Evolutionary conservation across 176 grass and related monocot genomes (phyloP).

Genomic region (Triticum aestivum): DNA sequence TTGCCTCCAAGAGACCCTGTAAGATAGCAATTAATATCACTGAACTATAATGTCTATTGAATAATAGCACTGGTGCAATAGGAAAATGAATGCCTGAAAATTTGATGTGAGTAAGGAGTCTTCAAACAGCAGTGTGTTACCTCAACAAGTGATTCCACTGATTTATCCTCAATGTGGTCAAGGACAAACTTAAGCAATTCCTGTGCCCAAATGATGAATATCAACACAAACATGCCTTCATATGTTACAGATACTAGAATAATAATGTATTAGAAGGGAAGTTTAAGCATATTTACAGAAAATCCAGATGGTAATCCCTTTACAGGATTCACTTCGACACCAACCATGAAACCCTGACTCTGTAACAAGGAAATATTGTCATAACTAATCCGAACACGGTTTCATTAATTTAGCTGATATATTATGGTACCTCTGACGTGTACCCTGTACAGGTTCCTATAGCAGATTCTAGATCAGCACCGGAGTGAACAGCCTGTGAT

Average conservation of each 20-base stretch:
- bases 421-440: constrained; percentile 63
- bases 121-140: constrained; percentile 32
- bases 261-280: constrained; percentile 9
- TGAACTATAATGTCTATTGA: background rate
- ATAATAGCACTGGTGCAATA: background rate
- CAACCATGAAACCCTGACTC: constrained; percentile 98
- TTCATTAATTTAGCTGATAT: constrained; percentile 3
- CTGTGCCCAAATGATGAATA: constrained; percentile 36
- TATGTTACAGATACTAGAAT: background rate
- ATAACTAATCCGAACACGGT: background rate
- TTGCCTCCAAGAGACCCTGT: constrained; percentile 83
- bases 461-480: constrained; percentile 93
- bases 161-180: constrained; percentile 82
- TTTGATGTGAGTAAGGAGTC: background rate
- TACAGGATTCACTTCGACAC: constrained; percentile 83
- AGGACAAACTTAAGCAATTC: constrained; percentile 80
- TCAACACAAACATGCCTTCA: constrained; percentile 24
- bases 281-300: constrained; percentile 56
- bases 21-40: constrained; percentile 20
- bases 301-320: constrained; percentile 86
- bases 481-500: constrained; percentile 86
- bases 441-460: constrained; percentile 91
- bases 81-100: background rate
- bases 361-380: constrained; percentile 23
- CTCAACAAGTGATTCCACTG: constrained; percentile 73